A percentile compares a stretch with the other conserved stretches of the same genome.
phyloP scores from a whole-genome alignment of 129 eudicot species.

The Daucus carota region DH1_v3.0 NC_030388.2:25193501-25194000 shows the following conservation, averaged over 20 bases:
- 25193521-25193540: too few species aligned
- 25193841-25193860: too few species aligned
- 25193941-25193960: too few species aligned
- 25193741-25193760: neutral
- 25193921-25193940: too few species aligned
- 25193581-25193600: neutral
- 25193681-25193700: neutral
- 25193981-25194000: too few species aligned
- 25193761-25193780: neutral
- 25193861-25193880: too few species aligned
- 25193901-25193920: too few species aligned
- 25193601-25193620: neutral
- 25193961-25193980: too few species aligned
- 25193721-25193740: neutral
- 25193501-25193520: too few species aligned
- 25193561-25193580: too few species aligned
- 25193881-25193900: too few species aligned
- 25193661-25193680: neutral
- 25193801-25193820: neutral
- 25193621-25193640: too few species aligned
- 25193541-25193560: neutral
- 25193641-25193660: neutral
- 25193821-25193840: neutral
- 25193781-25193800: neutral
- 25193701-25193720: neutral